phyloP scores from a whole-genome alignment of 148 eudicot species.

The Gaultheria prostrata region DNA sequence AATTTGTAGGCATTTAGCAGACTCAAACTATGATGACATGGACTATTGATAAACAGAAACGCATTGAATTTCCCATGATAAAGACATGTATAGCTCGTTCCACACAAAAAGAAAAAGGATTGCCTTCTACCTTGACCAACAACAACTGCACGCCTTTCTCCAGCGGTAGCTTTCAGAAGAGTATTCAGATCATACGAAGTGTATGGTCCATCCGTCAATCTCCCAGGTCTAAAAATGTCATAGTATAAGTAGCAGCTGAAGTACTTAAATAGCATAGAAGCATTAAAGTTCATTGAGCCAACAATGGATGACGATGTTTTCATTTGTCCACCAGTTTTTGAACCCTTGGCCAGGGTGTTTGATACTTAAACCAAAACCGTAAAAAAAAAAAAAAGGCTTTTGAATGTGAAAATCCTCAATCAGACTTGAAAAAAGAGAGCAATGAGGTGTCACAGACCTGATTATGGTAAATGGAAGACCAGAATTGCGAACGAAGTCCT shows the following conservation, averaged over 20 bases:
- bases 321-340: neutral
- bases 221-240: conserved; percentile 58
- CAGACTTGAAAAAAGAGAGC: neutral
- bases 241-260: conserved; percentile 1
- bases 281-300: neutral
- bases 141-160: conserved; percentile 90
- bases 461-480: conserved; percentile 92
- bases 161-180: conserved; percentile 87
- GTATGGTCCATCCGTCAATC: conserved; percentile 97
- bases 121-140: conserved; percentile 69
- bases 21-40: neutral
- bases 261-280: neutral
- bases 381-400: neutral
- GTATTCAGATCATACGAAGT: conserved; percentile 98
- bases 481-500: conserved; percentile 79
- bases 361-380: neutral
- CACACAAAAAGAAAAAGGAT: neutral
- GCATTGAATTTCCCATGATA: neutral
- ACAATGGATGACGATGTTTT: neutral
- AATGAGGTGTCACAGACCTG: conserved; percentile 42
- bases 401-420: neutral
- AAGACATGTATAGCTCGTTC: neutral
- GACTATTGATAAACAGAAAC: neutral
- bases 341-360: neutral
- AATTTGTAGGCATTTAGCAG: neutral